Percentiles rank a stretch among this genome's conserved stretches.
Evolutionary conservation across 257 asterid genomes (phyloP).

Genomic region (Solanum gracilifrons): DNA sequence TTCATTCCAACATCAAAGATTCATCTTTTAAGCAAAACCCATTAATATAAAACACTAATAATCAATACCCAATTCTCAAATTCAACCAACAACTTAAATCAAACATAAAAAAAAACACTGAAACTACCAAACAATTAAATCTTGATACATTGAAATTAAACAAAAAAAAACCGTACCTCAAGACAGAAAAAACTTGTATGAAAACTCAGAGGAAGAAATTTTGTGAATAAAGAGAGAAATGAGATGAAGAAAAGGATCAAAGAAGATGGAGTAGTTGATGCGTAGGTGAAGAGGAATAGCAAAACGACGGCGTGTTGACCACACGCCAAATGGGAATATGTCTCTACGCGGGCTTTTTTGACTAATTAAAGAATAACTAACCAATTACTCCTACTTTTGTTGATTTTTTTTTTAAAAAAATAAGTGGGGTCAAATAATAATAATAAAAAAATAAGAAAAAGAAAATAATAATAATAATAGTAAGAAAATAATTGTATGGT

Average conservation of each 20-base stretch:
- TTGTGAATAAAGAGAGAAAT: background rate
- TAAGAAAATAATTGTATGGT: background rate
- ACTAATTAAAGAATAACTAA: background rate
- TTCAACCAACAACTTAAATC: background rate
- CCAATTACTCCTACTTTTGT: background rate
- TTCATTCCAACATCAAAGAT: background rate
- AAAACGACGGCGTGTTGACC: constrained; percentile 19
- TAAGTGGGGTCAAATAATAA: background rate
- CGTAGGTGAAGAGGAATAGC: background rate
- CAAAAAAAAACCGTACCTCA: constrained; percentile 2
- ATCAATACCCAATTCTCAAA: background rate
- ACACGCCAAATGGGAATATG: constrained; percentile 14
- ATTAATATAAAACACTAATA: background rate
- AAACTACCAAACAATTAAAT: background rate
- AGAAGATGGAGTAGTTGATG: background rate
- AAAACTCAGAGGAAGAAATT: background rate
- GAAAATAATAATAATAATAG: background rate
- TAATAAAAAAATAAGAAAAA: background rate
- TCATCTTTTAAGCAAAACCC: background rate
- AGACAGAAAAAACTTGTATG: background rate
- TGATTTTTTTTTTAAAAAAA: background rate
- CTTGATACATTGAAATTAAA: background rate
- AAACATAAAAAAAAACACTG: background rate
- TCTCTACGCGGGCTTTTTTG: constrained; percentile 3
- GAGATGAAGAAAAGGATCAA: constrained; percentile 1